Conservation (phyloP, 208 protist species). For the Porcisia hertigi region DNA sequence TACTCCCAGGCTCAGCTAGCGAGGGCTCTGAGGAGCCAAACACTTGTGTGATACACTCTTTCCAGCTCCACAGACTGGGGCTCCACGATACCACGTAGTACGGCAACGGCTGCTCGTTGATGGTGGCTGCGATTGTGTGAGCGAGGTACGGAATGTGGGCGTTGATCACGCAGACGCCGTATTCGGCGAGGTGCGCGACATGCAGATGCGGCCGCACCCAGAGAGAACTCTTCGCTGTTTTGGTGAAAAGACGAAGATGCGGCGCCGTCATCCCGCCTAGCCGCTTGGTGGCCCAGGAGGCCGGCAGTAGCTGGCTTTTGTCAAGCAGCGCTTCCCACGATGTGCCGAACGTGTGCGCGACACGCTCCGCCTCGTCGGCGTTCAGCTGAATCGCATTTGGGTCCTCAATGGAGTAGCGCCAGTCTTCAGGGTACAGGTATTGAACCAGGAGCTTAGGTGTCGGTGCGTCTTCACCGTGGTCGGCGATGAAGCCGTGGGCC, state of each 20-base stretch:
- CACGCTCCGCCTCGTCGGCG: constrained; percentile 2
- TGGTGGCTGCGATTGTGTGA: constrained; percentile 9
- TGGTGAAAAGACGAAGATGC: constrained; percentile 31
- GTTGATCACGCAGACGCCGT: constrained; percentile 41
- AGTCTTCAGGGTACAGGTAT: constrained; percentile 30
- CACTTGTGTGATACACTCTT: constrained; percentile 19
- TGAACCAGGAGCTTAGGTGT: constrained; percentile 6
- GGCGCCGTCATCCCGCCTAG: constrained; percentile 36
- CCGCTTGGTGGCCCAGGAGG: constrained; percentile 28
- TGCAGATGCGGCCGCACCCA: constrained; percentile 32
- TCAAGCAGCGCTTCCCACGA: constrained; percentile 31
- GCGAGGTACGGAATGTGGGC: constrained; percentile 26
- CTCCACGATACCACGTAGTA: constrained; percentile 41
- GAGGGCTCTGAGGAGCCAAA: constrained; percentile 18
- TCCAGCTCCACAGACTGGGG: constrained; percentile 18
- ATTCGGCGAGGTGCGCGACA: constrained; percentile 31
- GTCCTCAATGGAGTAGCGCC: constrained; percentile 31
- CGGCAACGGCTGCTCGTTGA: constrained; percentile 9
- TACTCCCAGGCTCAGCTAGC: constrained; percentile 28
- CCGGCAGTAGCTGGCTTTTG: constrained; percentile 26
- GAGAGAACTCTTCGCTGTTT: constrained; percentile 12
- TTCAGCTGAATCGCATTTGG: constrained; percentile 18
- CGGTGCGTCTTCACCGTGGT: constrained; percentile 10
- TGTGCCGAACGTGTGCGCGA: constrained; percentile 15
- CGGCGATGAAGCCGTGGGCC: constrained; percentile 25